Conservation (phyloP, 139 green algal genomes). For the Pleodorina starrii region DNA sequence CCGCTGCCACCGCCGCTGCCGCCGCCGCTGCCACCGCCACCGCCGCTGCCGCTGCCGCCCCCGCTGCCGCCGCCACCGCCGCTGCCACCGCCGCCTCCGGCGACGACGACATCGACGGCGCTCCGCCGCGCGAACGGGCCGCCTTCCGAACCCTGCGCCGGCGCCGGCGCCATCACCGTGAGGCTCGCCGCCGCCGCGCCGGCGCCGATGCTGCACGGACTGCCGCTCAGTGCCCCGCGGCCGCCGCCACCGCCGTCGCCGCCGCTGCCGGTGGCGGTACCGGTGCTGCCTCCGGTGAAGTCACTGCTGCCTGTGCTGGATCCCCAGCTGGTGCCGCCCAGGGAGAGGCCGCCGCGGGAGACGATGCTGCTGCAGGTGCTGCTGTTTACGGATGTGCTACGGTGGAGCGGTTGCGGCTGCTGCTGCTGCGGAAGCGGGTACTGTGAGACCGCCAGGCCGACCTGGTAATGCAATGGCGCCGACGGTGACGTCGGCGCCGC, state of each 20-base stretch:
- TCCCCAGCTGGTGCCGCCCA: conserved; percentile 7
- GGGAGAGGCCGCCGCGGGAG: not conserved
- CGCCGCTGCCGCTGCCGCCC: not conserved
- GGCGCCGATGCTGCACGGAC: not conserved
- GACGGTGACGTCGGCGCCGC: not conserved
- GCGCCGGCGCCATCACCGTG: not conserved
- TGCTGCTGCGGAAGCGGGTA: not conserved
- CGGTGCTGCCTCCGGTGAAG: not conserved
- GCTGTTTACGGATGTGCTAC: not conserved
- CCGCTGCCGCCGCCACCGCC: not conserved
- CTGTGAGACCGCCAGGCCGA: too few relatives aligned
- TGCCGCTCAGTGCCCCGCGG: too few relatives aligned
- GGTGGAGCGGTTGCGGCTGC: not conserved
- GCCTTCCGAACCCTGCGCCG: not conserved
- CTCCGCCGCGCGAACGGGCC: not conserved
- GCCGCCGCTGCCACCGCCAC: not conserved
- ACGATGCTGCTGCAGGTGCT: not conserved
- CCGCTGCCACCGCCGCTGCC: not conserved
- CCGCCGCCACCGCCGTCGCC: not conserved
- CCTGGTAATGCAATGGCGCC: not conserved
- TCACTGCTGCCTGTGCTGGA: conserved; percentile 30
- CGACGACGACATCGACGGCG: too few relatives aligned
- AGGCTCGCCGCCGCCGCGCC: not conserved
- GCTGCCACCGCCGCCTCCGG: not conserved
- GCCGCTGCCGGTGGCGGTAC: not conserved